Percentiles rank a stretch among this genome's conserved stretches.
Evolutionary conservation across 2,329 filamentous ascomycete species (phyloP).

Genomic region (Beauveria pseudobassiana): DNA sequence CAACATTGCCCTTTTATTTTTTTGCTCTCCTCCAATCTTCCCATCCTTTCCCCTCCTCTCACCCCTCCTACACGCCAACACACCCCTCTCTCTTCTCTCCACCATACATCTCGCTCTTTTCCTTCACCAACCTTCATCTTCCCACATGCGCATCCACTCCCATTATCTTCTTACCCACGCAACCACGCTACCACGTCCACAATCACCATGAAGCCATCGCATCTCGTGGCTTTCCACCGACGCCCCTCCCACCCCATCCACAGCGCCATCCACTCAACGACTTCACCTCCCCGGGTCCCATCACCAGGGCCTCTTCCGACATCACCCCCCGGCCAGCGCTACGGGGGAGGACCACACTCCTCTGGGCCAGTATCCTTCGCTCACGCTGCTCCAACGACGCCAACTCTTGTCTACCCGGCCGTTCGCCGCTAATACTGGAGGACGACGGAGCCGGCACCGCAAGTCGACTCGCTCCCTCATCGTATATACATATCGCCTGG

Average conservation of each 20-base stretch:
- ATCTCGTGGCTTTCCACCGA: slow-evolving; percentile 8
- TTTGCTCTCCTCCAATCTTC: too few relatives aligned
- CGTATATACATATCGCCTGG: slow-evolving; percentile 19
- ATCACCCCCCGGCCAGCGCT: background rate
- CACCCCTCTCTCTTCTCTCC: background rate
- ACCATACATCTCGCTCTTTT: background rate
- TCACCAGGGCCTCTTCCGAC: background rate
- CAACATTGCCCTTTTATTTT: background rate
- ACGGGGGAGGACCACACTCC: background rate
- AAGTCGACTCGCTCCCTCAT: slow-evolving; percentile 7
- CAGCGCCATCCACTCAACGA: background rate
- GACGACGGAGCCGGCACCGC: slow-evolving; percentile 6
- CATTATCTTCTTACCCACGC: slow-evolving; percentile 7
- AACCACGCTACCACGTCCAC: background rate
- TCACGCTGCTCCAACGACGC: background rate
- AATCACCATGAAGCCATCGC: slow-evolving; percentile 5
- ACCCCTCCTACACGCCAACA: background rate
- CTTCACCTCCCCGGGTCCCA: background rate
- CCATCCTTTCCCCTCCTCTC: background rate
- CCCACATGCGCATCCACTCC: slow-evolving; percentile 8
- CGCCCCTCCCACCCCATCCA: slow-evolving; percentile 7
- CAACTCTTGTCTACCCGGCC: slow-evolving; percentile 5
- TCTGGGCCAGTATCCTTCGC: background rate
- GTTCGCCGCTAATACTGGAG: slow-evolving; percentile 7
- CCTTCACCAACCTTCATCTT: background rate